These are phyloP conservation scores for Polygonum aviculare DNA, from an alignment of 148 eudicot species.

Conservation along the genomic window DNA sequence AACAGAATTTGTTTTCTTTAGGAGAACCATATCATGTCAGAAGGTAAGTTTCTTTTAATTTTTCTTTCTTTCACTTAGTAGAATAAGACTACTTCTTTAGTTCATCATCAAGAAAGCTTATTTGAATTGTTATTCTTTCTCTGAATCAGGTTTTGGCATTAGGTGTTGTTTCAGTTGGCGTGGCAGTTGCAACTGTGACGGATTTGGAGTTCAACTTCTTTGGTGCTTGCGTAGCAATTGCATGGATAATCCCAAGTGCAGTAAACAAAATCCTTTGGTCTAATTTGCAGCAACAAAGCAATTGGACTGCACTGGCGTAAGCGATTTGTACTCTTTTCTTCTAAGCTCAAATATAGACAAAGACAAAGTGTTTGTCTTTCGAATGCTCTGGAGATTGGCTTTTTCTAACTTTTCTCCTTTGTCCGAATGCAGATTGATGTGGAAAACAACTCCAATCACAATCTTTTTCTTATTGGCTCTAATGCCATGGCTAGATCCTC, in stretches of 20 bases:
- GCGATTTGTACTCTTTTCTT: conserved; percentile 4
- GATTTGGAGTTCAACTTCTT: conserved; percentile 74
- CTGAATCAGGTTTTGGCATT: conserved; percentile 58
- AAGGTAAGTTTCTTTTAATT: conserved; percentile 31
- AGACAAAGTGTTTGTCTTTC: background rate
- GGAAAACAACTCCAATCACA: conserved; percentile 87
- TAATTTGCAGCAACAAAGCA: conserved; percentile 67
- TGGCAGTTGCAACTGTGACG: conserved; percentile 87
- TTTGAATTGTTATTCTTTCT: background rate
- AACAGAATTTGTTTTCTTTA: conserved; percentile 61
- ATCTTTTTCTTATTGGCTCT: conserved; percentile 65
- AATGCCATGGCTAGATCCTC: conserved; percentile 88
- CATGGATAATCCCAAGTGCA: conserved; percentile 86
- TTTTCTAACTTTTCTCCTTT: background rate
- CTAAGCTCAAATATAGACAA: background rate
- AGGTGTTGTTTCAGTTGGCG: conserved; percentile 62
- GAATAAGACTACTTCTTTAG: background rate
- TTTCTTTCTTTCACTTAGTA: background rate
- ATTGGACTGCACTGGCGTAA: conserved; percentile 96
- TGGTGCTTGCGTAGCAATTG: conserved; percentile 74
- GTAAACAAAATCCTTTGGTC: conserved; percentile 88
- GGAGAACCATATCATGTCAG: conserved; percentile 46
- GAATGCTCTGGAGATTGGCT: background rate
- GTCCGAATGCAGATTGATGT: conserved; percentile 63
- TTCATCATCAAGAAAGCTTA: background rate